Evolutionary conservation across 305 asterid species (phyloP), one percentile per base, ranked within the genome.

Genomic region (Solanum aculeatissimum): DNA sequence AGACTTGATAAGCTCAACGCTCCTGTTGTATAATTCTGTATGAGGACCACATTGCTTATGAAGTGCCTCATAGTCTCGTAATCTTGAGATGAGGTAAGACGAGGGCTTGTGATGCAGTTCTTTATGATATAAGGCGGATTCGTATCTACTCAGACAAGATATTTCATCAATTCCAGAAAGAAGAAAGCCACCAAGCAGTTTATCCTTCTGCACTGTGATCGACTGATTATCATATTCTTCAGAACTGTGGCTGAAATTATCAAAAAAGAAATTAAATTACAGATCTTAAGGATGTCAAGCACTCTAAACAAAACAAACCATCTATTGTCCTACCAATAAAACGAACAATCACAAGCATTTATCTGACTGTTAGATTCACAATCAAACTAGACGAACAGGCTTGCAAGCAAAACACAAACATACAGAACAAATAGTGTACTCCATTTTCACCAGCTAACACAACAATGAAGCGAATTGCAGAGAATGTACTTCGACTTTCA

Each of bases 11-110:
- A 70, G 60, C 62, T 88, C 77, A n/a, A 93, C 84, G n/a, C 92
- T 87, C 68, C 80, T 87, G 82, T 92, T 91, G 92, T 93, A 95
- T 13, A 77, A 80, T 42, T 82, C 81, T 2, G 98, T 92, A 86
- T 89, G 68, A 14, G 97, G 98, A 7, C 96, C 98, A 40, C 98
- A 94, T 88, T 81, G 91, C 88, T 86, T 92, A 19, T 93, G 98
- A 21, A 84, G 93, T 4, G 91, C 91, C 87, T 96, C 99, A 9
- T 96, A 92, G 87, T 88, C 86, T 75, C 99, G 86, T 83, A 94
- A 84, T 51, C 87, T 92, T 66, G 96, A 92, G 85, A 94, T 85
- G 87, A 95, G 95, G 87, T 89, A 83, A 49, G 94, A 85, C 13
- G 99, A 94, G 40, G 97, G 91, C 60, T 71, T 85, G 45, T 49